Evolutionary conservation across 352 stramenopile genomes (phyloP), one percentile per base, ranked within the genome.

Genomic region (Globisporangium polare): DNA sequence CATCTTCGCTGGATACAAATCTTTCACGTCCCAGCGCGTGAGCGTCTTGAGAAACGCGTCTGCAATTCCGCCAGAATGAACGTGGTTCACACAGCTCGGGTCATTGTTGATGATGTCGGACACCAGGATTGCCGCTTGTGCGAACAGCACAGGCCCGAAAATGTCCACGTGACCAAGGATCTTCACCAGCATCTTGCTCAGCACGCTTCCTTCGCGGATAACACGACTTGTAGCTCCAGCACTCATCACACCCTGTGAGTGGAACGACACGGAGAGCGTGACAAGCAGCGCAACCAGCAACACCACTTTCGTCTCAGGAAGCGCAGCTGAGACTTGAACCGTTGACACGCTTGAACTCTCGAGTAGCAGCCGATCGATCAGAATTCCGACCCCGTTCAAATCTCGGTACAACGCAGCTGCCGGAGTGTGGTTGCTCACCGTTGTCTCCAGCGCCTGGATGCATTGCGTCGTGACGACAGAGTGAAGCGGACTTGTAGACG

Each of bases 91-190:
- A 68, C 97, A 93, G 63, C 78, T 98, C 69, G 78, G 97, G 75
- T 99, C 95, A 43, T 95, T 96, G 77, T 99, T 99, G 76, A 98
- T 97, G n/a, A 99, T 82, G 76, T 99, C 96, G 10, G 88, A 92
- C 33, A 99, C 77, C 35, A 99, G 77, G 22, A 96, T 96, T 4
- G 86, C 75, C 12, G 94, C 75, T 58, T 98, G 86, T 24, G 94
- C 89, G 55, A 96, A 97, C 35, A 99, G 68, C n/a, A 95, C 81
- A 3, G 95, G 90, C 15, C 97, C 95, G 65, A 98, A 99, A 5
- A 79, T 68, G 61, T 96, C 79, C 42, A 98, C 77, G 72, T 97
- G 89, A 15, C 83, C 75, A 57, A 99, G 69, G 55, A 99, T 88
- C 37, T 93, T 86, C 33, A 92, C 73, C 24, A 99, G 56, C 10